These are phyloP conservation scores for Cercospora sp. DNA, from an alignment of 2,329 filamentous ascomycete species.

Conservation along the genomic window DNA sequence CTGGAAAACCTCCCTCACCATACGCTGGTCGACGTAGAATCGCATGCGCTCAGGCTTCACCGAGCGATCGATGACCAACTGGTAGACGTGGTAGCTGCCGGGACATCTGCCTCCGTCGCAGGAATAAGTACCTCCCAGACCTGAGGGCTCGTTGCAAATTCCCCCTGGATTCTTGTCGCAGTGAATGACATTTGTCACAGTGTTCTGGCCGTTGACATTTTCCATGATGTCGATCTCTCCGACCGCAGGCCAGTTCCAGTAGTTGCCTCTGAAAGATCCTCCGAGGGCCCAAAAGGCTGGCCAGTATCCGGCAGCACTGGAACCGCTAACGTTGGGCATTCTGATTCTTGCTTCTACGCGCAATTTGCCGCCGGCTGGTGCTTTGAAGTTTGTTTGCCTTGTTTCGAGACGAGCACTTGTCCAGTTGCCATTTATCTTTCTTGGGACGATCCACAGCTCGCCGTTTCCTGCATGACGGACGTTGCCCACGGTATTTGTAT, in stretches of 20 bases:
- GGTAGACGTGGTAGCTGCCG: conserved; percentile 37
- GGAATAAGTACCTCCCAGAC: conserved; percentile 24
- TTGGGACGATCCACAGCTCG: conserved; percentile 44
- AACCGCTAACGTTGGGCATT: conserved; percentile 21
- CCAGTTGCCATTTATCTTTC: conserved; percentile 32
- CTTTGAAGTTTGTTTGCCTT: conserved; percentile 25
- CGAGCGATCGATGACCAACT: conserved; percentile 34
- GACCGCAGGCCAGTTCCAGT: conserved; percentile 32
- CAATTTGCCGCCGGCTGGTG: conserved; percentile 31
- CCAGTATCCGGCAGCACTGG: conserved; percentile 29
- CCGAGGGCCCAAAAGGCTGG: conserved; percentile 31
- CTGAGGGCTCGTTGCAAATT: conserved; percentile 35
- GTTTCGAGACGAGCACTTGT: conserved; percentile 31
- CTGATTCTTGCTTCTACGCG: conserved; percentile 28
- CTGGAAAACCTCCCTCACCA: conserved; percentile 28
- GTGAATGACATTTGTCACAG: conserved; percentile 30
- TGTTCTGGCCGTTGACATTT: conserved; percentile 34
- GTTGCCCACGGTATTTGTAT: conserved; percentile 47
- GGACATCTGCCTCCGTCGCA: conserved; percentile 25
- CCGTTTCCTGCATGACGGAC: conserved; percentile 43
- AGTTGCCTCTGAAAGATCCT: conserved; percentile 26
- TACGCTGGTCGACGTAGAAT: conserved; percentile 33
- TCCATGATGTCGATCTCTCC: conserved; percentile 40
- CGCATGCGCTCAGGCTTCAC: conserved; percentile 26
- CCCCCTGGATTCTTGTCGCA: conserved; percentile 38